These are phyloP conservation scores for Phytopythium mirpurense DNA, from an alignment of 352 stramenopile species.

Conservation along the genomic window DNA sequence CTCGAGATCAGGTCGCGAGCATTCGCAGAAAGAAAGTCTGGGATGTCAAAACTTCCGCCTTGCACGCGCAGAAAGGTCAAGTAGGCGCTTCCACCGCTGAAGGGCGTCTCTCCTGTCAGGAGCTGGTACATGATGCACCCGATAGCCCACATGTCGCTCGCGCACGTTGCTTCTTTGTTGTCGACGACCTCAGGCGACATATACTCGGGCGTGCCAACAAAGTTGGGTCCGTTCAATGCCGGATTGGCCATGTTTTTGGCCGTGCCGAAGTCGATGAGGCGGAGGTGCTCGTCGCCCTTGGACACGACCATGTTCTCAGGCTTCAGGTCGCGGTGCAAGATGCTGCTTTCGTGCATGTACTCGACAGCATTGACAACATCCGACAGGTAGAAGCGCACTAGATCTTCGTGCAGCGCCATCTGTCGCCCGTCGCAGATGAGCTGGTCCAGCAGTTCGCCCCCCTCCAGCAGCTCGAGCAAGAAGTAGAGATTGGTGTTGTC, in stretches of 20 bases:
- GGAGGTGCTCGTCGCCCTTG: constrained; percentile 48
- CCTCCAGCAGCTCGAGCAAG: constrained; percentile 91
- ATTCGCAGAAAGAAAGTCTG: constrained; percentile 52
- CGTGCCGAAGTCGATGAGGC: constrained; percentile 83
- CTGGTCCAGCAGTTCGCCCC: constrained; percentile 90
- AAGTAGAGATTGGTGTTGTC: constrained; percentile 95
- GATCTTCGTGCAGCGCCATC: constrained; percentile 68
- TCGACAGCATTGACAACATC: constrained; percentile 90
- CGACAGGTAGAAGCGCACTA: constrained; percentile 82
- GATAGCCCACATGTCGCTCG: constrained; percentile 73
- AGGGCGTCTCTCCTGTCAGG: constrained; percentile 74
- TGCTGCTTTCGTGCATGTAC: constrained; percentile 89
- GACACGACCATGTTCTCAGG: constrained; percentile 95
- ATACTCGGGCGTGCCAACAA: constrained; percentile 87
- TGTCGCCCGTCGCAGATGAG: constrained; percentile 80
- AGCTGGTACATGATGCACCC: constrained; percentile 79
- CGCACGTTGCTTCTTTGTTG: constrained; percentile 59
- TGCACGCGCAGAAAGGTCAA: constrained; percentile 76
- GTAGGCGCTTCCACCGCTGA: constrained; percentile 72
- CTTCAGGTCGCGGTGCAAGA: constrained; percentile 94
- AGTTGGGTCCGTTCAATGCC: constrained; percentile 75
- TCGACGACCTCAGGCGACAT: constrained; percentile 85
- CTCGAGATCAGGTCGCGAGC: constrained; percentile 59
- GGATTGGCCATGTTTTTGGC: constrained; percentile 63
- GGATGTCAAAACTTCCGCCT: constrained; percentile 48